Conservation (phyloP, 2,329 filamentous ascomycete genomes). For the Penicillium glabrum region DNA sequence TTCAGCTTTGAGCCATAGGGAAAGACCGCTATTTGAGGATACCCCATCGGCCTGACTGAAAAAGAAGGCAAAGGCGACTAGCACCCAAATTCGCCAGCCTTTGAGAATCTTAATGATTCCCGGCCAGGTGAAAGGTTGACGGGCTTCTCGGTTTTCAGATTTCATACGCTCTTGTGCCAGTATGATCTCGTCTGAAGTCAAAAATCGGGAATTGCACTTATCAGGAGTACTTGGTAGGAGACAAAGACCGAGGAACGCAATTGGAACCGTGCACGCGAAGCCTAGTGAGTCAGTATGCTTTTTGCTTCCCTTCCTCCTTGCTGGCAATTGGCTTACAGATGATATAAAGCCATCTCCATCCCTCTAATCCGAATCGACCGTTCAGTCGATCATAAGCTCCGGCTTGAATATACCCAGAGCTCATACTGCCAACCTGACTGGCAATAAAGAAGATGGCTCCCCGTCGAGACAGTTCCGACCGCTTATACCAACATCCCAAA, state of each 20-base stretch:
- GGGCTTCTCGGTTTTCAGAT: constrained; percentile 18
- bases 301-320: neutral
- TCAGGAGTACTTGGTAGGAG: constrained; percentile 23
- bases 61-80: constrained; percentile 21
- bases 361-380: constrained; percentile 16
- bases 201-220: constrained; percentile 17
- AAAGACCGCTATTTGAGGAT: constrained; percentile 20
- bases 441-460: constrained; percentile 26
- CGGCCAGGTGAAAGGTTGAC: constrained; percentile 18
- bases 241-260: constrained; percentile 21
- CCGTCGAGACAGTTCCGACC: constrained; percentile 20
- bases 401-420: constrained; percentile 23
- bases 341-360: constrained; percentile 21
- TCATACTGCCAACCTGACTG: constrained; percentile 25
- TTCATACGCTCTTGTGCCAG: constrained; percentile 23
- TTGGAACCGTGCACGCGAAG: constrained; percentile 23
- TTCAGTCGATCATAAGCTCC: constrained; percentile 19
- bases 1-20: constrained; percentile 22
- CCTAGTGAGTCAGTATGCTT: constrained; percentile 2
- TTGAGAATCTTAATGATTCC: constrained; percentile 15
- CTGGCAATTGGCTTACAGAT: constrained; percentile 8
- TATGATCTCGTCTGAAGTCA: constrained; percentile 15
- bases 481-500: constrained; percentile 24
- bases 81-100: constrained; percentile 17
- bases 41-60: constrained; percentile 24